Conservation (phyloP, 352 stramenopile species). For the Phytophthora multivora region DNA sequence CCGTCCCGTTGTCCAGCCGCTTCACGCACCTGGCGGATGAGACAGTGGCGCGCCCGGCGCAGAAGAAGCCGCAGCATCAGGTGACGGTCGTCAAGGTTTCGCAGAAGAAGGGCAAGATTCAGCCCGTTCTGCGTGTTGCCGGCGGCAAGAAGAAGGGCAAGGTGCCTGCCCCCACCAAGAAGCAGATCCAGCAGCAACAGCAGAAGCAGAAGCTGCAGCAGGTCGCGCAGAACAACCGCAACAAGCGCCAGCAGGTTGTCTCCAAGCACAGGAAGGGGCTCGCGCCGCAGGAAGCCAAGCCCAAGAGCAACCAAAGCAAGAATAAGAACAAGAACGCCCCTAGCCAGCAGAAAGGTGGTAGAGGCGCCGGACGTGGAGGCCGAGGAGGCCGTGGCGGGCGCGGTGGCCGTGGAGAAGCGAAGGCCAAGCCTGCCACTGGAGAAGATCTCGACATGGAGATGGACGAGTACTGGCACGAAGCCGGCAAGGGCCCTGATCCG, state of each 20-base stretch:
- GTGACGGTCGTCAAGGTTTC: conserved; percentile 43
- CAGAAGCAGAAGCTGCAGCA: conserved; percentile 73
- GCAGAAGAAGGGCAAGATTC: conserved; percentile 32
- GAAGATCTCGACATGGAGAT: conserved; percentile 90
- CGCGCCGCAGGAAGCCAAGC: conserved; percentile 31
- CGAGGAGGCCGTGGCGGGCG: conserved; percentile 37
- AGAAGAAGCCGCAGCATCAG: conserved; percentile 40
- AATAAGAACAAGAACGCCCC: conserved; percentile 34
- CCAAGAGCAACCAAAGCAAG: conserved; percentile 41
- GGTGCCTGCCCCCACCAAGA: conserved; percentile 13
- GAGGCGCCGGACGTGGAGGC: conserved; percentile 26
- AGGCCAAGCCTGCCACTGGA: conserved; percentile 55
- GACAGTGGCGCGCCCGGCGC: conserved; percentile 19
- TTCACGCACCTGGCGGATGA: conserved; percentile 74
- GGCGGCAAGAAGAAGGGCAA: conserved; percentile 33
- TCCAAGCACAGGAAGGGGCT: conserved; percentile 79
- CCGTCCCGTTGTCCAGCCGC: conserved; percentile 72
- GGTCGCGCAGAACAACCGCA: conserved; percentile 62
- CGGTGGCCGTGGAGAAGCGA: conserved; percentile 37
- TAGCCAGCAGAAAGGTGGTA: conserved; percentile 37
- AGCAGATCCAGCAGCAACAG: conserved; percentile 47
- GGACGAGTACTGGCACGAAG: conserved; percentile 89
- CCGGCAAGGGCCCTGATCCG: conserved; percentile 87
- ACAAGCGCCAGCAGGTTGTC: conserved; percentile 78
- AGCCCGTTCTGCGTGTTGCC: conserved; percentile 26